Percentiles rank a stretch among this genome's conserved stretches.
phyloP scores from a whole-genome alignment of 768 basidiomycete genomes.

The Exidia glandulosa region DNA sequence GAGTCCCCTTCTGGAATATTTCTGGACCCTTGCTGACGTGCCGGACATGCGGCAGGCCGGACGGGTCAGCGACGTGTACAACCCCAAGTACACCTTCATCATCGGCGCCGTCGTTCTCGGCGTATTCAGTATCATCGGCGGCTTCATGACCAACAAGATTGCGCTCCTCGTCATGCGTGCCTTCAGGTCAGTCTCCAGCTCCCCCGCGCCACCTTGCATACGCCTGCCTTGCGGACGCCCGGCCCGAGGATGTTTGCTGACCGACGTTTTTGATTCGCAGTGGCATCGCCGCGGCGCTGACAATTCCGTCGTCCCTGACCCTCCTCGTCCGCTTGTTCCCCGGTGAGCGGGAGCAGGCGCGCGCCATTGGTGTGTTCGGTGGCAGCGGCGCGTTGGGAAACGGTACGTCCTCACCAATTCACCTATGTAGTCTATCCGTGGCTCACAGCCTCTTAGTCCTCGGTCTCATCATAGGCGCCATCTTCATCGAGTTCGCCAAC shows the following conservation, averaged over 20 bases:
- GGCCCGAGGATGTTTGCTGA: not conserved
- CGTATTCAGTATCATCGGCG: slow-evolving; percentile 32
- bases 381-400: slow-evolving; percentile 36
- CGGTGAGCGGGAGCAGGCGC: slow-evolving; percentile 33
- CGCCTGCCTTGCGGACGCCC: not conserved
- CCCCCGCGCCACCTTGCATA: not conserved
- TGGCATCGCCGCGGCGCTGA: slow-evolving; percentile 32
- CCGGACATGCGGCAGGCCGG: not conserved
- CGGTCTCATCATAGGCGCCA: slow-evolving; percentile 33
- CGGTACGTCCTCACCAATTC: slow-evolving; percentile 15
- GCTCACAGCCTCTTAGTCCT: slow-evolving; percentile 17
- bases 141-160: slow-evolving; percentile 36
- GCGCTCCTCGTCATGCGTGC: slow-evolving; percentile 40
- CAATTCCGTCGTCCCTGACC: slow-evolving; percentile 39
- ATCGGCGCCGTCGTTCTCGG: slow-evolving; percentile 31
- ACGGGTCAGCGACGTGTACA: not conserved
- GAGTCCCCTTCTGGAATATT: slow-evolving; percentile 5
- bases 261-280: slow-evolving; percentile 6
- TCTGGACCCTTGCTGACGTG: not conserved
- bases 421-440: not conserved
- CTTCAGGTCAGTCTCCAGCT: slow-evolving; percentile 24
- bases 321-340: slow-evolving; percentile 42
- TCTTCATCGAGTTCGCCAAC: slow-evolving; percentile 28
- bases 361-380: slow-evolving; percentile 37
- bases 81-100: slow-evolving; percentile 22